phyloP scores from a whole-genome alignment of 176 grass and related monocot genomes.

The Typha latifolia region DNA sequence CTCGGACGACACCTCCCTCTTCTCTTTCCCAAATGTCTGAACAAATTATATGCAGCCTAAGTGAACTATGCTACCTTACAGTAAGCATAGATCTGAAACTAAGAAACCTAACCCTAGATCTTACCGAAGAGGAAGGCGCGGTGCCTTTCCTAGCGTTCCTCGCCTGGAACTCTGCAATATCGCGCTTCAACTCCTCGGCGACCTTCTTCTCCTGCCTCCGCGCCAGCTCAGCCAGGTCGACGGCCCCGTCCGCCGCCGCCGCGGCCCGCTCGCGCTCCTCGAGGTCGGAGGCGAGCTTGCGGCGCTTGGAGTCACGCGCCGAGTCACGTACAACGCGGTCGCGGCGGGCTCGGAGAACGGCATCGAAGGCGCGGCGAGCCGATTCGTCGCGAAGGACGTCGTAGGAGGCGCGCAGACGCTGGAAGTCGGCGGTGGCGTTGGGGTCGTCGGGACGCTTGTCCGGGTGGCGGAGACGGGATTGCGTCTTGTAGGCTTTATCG shows the following conservation, averaged over 20 bases:
- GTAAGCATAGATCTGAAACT: background rate
- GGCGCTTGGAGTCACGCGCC: slow-evolving; percentile 35
- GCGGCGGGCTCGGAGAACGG: slow-evolving; percentile 42
- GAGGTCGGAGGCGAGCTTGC: slow-evolving; percentile 55
- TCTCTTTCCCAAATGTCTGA: slow-evolving; percentile 33
- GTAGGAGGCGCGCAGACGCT: slow-evolving; percentile 57
- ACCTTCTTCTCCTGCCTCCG: slow-evolving; percentile 32
- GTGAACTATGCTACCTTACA: no score
- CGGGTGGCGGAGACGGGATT: slow-evolving; percentile 57
- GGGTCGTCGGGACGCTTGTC: slow-evolving; percentile 74
- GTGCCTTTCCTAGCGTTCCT: slow-evolving; percentile 18
- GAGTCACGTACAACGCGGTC: slow-evolving; percentile 38
- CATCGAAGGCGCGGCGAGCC: slow-evolving; percentile 58
- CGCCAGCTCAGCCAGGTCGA: slow-evolving; percentile 25
- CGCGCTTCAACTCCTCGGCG: slow-evolving; percentile 37
- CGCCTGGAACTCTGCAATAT: slow-evolving; percentile 32
- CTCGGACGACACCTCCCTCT: slow-evolving; percentile 13
- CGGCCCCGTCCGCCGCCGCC: slow-evolving; percentile 4
- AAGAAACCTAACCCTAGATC: background rate
- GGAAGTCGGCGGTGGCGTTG: slow-evolving; percentile 82
- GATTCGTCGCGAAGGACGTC: slow-evolving; percentile 59
- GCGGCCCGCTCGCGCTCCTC: slow-evolving; percentile 73
- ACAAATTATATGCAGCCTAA: background rate
- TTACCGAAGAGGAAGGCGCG: slow-evolving; percentile 38
- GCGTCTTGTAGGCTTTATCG: slow-evolving; percentile 58